These are phyloP conservation scores for Aureobasidium zeae DNA, from an alignment of 2,329 filamentous ascomycete genomes.

Conservation along the genomic window DNA sequence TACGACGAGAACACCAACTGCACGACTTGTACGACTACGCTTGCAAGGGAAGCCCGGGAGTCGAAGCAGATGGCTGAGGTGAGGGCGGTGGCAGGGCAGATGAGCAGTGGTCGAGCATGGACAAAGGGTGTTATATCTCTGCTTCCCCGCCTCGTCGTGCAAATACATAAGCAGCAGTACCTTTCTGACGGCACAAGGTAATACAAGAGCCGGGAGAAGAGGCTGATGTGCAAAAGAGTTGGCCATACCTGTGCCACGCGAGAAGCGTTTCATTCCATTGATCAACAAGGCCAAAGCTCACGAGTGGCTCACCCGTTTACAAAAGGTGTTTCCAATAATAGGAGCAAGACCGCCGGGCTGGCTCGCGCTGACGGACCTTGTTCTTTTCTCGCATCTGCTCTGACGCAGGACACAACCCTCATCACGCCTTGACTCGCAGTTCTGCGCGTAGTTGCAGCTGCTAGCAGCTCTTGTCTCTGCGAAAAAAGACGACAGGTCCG, in stretches of 20 bases:
- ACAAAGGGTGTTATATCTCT: not conserved
- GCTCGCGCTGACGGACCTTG: conserved; percentile 7
- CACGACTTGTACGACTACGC: too few relatives aligned
- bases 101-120: not conserved
- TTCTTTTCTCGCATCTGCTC: conserved; percentile 8
- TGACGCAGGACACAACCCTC: conserved; percentile 12
- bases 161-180: not conserved
- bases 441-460: not conserved
- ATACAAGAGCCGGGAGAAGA: not conserved
- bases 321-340: conserved; percentile 12
- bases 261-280: not conserved
- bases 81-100: conserved; percentile 46
- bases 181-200: conserved; percentile 7
- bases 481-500: not conserved
- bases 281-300: not conserved
- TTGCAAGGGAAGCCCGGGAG: too few relatives aligned
- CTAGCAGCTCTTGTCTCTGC: conserved; percentile 3
- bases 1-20: too few relatives aligned
- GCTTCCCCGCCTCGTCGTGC: too few relatives aligned
- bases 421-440: conserved; percentile 8
- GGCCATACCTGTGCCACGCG: not conserved
- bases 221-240: not conserved
- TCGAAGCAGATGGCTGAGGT: conserved; percentile 44
- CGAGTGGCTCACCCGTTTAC: not conserved
- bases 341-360: not conserved